These are phyloP conservation scores for Blastomyces percursus DNA, from an alignment of 2,329 filamentous ascomycete species.

Conservation along the genomic window DNA sequence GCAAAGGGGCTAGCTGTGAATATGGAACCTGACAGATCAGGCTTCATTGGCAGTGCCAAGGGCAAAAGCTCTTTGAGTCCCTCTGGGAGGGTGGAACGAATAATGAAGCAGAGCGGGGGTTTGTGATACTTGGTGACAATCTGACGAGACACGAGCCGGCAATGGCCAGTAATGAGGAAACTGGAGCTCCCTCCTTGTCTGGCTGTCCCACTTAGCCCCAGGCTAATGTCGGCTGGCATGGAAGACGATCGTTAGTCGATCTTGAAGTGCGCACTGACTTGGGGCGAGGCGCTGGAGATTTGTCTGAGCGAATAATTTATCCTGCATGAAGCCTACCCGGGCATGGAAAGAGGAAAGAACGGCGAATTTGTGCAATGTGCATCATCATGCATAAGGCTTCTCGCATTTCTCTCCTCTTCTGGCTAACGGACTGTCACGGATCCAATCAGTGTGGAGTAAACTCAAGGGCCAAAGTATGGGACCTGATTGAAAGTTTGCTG, in stretches of 20 bases:
- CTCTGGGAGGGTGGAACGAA: conserved; percentile 7
- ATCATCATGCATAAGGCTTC: neutral
- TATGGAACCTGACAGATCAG: neutral
- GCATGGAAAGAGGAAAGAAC: neutral
- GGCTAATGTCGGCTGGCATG: neutral
- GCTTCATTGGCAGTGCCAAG: neutral
- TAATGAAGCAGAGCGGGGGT: conserved; percentile 6
- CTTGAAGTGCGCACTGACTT: neutral
- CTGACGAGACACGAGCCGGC: neutral
- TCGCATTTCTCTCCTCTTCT: neutral
- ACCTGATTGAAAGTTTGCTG: neutral
- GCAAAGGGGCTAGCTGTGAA: neutral
- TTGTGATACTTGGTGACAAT: neutral
- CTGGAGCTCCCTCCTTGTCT: neutral
- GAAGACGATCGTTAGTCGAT: neutral
- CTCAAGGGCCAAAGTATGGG: neutral
- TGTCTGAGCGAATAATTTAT: neutral
- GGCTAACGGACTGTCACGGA: neutral
- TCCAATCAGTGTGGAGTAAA: neutral
- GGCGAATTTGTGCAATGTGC: neutral
- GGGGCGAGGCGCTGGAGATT: neutral
- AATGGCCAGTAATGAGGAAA: neutral
- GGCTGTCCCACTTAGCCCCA: neutral
- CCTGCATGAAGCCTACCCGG: neutral
- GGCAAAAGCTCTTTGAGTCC: neutral